Percentiles rank a stretch among this genome's conserved stretches.
Conservation (phyloP, 495 filamentous ascomycete genomes). For the Penicillium paradoxum region DNA sequence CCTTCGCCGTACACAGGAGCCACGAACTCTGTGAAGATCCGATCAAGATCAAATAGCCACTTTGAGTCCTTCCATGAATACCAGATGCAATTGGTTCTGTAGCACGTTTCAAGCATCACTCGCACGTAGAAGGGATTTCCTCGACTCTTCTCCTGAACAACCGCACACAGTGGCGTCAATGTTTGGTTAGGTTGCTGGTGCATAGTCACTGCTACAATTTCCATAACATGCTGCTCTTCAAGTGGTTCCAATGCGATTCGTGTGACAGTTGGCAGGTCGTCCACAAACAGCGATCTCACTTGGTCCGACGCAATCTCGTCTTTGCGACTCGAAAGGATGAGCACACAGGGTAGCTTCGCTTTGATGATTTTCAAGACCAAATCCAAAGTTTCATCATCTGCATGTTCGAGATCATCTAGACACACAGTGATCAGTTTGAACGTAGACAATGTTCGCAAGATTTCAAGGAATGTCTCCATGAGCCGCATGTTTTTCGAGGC, state of each 20-base stretch:
- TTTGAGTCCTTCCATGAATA: constrained; percentile 73
- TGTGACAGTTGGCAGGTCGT: constrained; percentile 49
- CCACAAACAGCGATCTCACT: constrained; percentile 40
- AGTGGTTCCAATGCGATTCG: constrained; percentile 63
- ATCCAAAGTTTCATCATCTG: constrained; percentile 79
- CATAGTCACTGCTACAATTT: constrained; percentile 74
- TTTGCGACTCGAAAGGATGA: constrained; percentile 56
- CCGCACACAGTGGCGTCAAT: constrained; percentile 50
- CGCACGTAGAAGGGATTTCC: constrained; percentile 87
- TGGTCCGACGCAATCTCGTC: constrained; percentile 36
- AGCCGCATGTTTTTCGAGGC: constrained; percentile 71
- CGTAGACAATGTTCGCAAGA: constrained; percentile 70
- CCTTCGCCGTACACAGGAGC: constrained; percentile 69
- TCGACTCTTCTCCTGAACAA: constrained; percentile 74
- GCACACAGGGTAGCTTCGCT: constrained; percentile 67
- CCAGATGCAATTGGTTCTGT: constrained; percentile 81
- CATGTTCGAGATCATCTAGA: constrained; percentile 81
- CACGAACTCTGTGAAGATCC: constrained; percentile 75
- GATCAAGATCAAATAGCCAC: constrained; percentile 83
- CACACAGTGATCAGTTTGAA: constrained; percentile 79
- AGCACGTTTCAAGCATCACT: constrained; percentile 83
- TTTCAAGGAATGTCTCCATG: constrained; percentile 78
- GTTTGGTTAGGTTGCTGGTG: constrained; percentile 36
- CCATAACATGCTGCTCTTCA: constrained; percentile 65
- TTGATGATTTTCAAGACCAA: constrained; percentile 69